Conservation (phyloP, 2,329 filamentous ascomycete species). For the Paecilomyces niveus region DNA sequence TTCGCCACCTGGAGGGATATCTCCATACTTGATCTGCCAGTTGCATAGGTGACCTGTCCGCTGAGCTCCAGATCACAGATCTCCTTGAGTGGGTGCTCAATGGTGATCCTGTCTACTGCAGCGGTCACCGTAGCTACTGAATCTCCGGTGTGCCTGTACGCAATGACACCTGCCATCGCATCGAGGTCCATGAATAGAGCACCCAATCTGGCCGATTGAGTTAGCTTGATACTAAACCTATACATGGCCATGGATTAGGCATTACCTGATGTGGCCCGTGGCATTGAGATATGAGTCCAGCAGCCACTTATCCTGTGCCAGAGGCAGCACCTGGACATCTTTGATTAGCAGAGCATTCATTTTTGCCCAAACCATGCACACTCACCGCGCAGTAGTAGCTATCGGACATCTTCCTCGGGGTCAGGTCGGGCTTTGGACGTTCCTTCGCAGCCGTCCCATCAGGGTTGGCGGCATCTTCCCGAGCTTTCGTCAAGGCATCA, state of each 20-base stretch:
- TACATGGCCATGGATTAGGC: neutral
- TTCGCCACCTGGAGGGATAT: conserved; percentile 68
- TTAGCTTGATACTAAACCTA: neutral
- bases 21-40: conserved; percentile 65
- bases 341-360: conserved; percentile 1
- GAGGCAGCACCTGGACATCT: conserved; percentile 51
- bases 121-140: conserved; percentile 58
- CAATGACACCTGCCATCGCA: conserved; percentile 67
- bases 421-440: conserved; percentile 47
- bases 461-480: conserved; percentile 29
- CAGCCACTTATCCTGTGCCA: conserved; percentile 68
- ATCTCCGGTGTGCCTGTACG: conserved; percentile 65
- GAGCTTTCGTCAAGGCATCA: conserved; percentile 53
- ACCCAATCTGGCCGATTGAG: conserved; percentile 48
- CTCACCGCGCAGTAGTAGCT: conserved; percentile 61
- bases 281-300: conserved; percentile 72
- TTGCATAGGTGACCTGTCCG: conserved; percentile 62
- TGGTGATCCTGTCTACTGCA: conserved; percentile 57
- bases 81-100: conserved; percentile 65
- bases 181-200: conserved; percentile 75
- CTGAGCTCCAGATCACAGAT: conserved; percentile 73
- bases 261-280: conserved; percentile 61
- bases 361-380: conserved; percentile 14
- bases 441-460: conserved; percentile 13
- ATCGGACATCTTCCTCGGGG: conserved; percentile 63